A percentile compares a stretch with the other conserved stretches of the same genome.
These are phyloP conservation scores for Daedalea quercina DNA, from an alignment of 768 basidiomycete genomes.

Conservation along the genomic window DNA sequence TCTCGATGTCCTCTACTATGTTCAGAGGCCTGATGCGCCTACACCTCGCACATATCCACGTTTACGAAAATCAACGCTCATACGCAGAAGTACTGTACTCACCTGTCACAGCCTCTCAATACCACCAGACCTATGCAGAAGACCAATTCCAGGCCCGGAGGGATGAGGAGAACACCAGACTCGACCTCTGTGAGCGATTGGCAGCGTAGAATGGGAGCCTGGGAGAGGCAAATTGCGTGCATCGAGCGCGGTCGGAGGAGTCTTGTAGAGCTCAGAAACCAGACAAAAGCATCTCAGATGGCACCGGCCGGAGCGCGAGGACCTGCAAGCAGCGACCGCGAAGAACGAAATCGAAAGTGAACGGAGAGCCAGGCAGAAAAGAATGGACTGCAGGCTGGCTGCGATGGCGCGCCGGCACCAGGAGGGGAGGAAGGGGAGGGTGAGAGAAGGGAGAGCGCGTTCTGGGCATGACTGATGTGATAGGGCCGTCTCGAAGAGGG, in stretches of 20 bases:
- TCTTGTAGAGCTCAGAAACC: conserved; percentile 9
- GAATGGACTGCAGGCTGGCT: conserved; percentile 45
- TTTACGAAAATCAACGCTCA: too few relatives aligned
- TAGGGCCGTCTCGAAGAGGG: not conserved
- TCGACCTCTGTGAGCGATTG: conserved; percentile 41
- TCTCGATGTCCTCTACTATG: too few relatives aligned
- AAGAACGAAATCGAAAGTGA: conserved; percentile 17
- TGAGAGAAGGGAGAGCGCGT: conserved; percentile 6
- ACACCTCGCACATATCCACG: too few relatives aligned
- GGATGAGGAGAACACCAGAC: conserved; percentile 48
- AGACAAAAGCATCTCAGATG: conserved; percentile 14
- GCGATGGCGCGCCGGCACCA: conserved; percentile 31
- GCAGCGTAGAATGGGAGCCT: conserved; percentile 68
- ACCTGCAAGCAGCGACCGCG: conserved; percentile 18
- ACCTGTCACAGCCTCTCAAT: conserved; percentile 14
- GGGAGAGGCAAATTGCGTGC: conserved; percentile 61
- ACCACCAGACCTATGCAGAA: conserved; percentile 48
- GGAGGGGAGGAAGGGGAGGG: conserved; percentile 14
- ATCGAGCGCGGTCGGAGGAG: conserved; percentile 26
- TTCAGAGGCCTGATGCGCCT: too few relatives aligned
- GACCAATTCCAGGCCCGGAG: conserved; percentile 56
- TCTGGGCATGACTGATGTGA: not conserved
- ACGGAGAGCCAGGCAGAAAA: conserved; percentile 23
- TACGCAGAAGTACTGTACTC: conserved; percentile 1
- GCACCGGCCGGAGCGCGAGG: conserved; percentile 1